Evolutionary conservation across 495 filamentous ascomycete genomes (phyloP).

Genomic region (Hypoxylon cercidicola): DNA sequence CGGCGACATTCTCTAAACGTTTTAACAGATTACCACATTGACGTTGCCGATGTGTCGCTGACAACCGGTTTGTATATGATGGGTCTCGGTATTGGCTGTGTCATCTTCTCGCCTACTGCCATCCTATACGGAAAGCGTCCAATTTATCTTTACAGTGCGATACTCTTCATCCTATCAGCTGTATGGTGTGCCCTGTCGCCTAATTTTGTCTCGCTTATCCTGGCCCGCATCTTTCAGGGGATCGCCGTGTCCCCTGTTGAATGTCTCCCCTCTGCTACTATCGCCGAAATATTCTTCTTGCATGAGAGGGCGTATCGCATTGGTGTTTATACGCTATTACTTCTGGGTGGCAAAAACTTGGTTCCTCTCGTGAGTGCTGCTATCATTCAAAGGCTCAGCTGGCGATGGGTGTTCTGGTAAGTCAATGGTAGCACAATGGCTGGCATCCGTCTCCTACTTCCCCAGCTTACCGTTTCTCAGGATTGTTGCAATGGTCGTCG

Average conservation of each 20-base stretch:
- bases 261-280: constrained; percentile 91
- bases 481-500: constrained; percentile 88
- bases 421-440: constrained; percentile 34
- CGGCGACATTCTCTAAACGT: constrained; percentile 2
- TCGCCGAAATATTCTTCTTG: constrained; percentile 96
- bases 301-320: constrained; percentile 95
- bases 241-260: constrained; percentile 92
- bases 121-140: constrained; percentile 92
- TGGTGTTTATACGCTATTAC: constrained; percentile 91
- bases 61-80: constrained; percentile 97
- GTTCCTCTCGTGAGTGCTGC: constrained; percentile 88
- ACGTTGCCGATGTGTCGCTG: constrained; percentile 79
- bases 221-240: constrained; percentile 88
- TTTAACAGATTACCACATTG: constrained; percentile 68
- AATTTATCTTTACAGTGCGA: constrained; percentile 83
- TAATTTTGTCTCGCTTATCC: constrained; percentile 79
- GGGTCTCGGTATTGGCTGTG: constrained; percentile 86
- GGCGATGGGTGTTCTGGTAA: constrained; percentile 95
- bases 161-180: constrained; percentile 78
- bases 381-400: constrained; percentile 79
- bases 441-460: background rate
- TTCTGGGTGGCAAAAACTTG: constrained; percentile 93
- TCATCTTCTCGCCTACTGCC: constrained; percentile 88
- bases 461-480: constrained; percentile 52
- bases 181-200: constrained; percentile 89